A percentile compares a stretch with the other conserved stretches of the same genome.
Conservation (phyloP, 2,329 filamentous ascomycete species). For the Colletotrichum sp. region DNA sequence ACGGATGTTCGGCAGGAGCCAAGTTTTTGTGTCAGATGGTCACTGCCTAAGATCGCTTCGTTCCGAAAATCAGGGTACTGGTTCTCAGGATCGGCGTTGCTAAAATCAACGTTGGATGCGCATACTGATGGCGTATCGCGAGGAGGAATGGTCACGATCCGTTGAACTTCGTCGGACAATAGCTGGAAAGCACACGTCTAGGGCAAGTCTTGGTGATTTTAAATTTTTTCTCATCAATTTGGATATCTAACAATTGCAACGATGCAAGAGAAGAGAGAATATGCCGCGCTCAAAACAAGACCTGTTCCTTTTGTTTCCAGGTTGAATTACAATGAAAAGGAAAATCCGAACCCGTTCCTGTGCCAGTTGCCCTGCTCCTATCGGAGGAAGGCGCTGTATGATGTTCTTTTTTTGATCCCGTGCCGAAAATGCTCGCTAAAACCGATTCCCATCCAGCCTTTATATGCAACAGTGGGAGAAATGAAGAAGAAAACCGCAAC, state of each 20-base stretch:
- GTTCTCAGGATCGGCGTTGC: background rate
- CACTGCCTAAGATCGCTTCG: background rate
- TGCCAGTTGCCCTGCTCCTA: background rate
- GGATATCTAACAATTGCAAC: background rate
- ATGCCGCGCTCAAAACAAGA: constrained; percentile 12
- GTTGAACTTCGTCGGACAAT: no score
- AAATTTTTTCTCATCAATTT: background rate
- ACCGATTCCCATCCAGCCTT: background rate
- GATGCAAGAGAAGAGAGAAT: background rate
- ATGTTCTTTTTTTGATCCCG: constrained; percentile 4
- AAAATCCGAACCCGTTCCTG: constrained; percentile 7
- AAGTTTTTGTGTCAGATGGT: background rate
- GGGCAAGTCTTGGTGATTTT: background rate
- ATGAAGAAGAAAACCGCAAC: background rate
- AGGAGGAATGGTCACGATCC: no score
- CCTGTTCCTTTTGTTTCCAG: constrained; percentile 9
- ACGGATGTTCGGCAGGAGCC: background rate
- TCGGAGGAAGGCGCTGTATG: background rate
- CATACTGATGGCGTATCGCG: no score
- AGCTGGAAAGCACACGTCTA: no score
- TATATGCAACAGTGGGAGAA: background rate
- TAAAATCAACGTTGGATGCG: background rate
- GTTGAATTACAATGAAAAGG: constrained; percentile 14
- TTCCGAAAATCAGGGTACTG: background rate
- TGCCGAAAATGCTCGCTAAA: constrained; percentile 20